Conservation (phyloP, 2,329 filamentous ascomycete species). For the Paecilomyces variotii region DNA sequence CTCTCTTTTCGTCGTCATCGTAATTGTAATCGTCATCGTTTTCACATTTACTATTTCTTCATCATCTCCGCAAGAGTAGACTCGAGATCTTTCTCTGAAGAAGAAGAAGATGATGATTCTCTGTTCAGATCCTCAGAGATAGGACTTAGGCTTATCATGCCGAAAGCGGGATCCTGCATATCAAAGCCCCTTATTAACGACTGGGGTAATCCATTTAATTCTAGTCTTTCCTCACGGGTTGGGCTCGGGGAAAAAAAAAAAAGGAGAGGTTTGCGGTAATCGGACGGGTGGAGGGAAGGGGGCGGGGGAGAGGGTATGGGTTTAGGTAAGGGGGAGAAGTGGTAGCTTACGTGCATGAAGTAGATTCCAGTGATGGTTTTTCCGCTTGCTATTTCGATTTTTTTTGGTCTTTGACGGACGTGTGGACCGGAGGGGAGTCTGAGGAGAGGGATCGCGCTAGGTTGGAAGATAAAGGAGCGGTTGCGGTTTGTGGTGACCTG, state of each 20-base stretch:
- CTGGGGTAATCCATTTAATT: background rate
- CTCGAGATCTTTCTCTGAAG: background rate
- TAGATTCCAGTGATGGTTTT: conserved; percentile 14
- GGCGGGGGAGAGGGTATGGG: too few relatives aligned
- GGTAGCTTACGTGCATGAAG: conserved; percentile 12
- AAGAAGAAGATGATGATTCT: background rate
- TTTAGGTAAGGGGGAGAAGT: background rate
- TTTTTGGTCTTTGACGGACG: conserved; percentile 5
- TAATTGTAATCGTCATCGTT: background rate
- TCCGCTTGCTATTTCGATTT: conserved; percentile 6
- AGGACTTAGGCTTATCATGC: conserved; percentile 7
- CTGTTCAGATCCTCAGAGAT: conserved; percentile 6
- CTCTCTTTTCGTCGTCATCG: background rate
- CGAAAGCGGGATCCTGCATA: conserved; percentile 2
- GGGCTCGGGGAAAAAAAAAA: background rate
- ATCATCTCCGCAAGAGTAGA: background rate
- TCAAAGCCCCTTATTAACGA: background rate
- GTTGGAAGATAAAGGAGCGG: conserved; percentile 11
- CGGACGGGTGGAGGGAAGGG: too few relatives aligned
- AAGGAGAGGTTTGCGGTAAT: too few relatives aligned
- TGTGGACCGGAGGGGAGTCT: conserved; percentile 7
- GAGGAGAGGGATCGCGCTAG: conserved; percentile 9
- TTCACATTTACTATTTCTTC: background rate
- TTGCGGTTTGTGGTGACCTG: conserved; percentile 11
- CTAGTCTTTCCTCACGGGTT: conserved; percentile 1